Conservation (phyloP, 202 grass and related monocot species). For the Musa balbisiana region DNA sequence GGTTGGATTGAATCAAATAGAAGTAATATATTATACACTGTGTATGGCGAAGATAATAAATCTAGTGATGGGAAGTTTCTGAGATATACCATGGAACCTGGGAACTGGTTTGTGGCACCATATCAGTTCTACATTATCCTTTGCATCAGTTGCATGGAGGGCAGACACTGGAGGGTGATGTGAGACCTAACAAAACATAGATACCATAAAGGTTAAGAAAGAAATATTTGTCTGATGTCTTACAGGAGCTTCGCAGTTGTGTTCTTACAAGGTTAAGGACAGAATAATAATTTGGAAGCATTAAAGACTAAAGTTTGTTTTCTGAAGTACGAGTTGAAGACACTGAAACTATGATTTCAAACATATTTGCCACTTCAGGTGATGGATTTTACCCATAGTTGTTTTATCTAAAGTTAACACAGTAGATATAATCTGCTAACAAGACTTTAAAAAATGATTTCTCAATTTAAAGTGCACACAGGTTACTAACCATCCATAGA, state of each 20-base stretch:
- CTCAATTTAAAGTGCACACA: too few species aligned
- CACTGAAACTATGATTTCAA: too few species aligned
- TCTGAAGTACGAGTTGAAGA: too few species aligned
- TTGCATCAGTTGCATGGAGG: constrained; percentile 51
- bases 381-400: too few species aligned
- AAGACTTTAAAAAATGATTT: not conserved
- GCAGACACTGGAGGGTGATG: constrained; percentile 73
- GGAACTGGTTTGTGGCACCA: constrained; percentile 69
- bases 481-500: not conserved
- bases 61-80: not conserved
- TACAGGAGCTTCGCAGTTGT: not conserved
- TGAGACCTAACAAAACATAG: constrained; percentile 43
- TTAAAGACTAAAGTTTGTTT: too few species aligned
- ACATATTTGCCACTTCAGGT: too few species aligned
- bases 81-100: constrained; percentile 54
- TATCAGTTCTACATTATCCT: constrained; percentile 40
- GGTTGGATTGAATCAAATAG: too few species aligned
- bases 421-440: not conserved
- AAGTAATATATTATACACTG: too few species aligned
- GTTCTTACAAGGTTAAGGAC: not conserved
- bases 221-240: too few species aligned
- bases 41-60: not conserved
- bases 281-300: too few species aligned
- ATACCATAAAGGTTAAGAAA: not conserved
- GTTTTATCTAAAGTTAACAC: too few species aligned